Conservation (phyloP, 1,139 yeast genomes). For the Saccharomycopsis hybrid region DNA sequence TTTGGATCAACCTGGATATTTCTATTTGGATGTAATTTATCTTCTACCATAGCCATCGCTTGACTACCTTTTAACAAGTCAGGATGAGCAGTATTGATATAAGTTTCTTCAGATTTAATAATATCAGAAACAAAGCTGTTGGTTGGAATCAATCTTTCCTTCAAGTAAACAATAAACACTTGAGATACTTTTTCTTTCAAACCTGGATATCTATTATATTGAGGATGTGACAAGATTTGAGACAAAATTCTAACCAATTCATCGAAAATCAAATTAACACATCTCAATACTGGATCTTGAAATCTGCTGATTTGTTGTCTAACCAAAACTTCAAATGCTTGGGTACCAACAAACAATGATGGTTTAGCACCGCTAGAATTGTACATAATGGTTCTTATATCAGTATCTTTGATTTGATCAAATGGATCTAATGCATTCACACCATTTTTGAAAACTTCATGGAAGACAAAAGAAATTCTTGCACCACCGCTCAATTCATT, state of each 20-base stretch:
- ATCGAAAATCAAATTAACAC: slow-evolving; percentile 87
- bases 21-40: slow-evolving; percentile 72
- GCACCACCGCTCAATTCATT: slow-evolving; percentile 96
- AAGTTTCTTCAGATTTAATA: slow-evolving; percentile 81
- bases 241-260: slow-evolving; percentile 87
- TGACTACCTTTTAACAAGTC: slow-evolving; percentile 91
- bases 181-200: slow-evolving; percentile 81
- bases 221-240: slow-evolving; percentile 75
- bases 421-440: slow-evolving; percentile 90
- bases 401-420: slow-evolving; percentile 94
- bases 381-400: slow-evolving; percentile 95
- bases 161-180: slow-evolving; percentile 71
- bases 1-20: slow-evolving; percentile 86
- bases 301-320: slow-evolving; percentile 91
- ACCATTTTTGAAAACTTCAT: slow-evolving; percentile 92
- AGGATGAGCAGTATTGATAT: slow-evolving; percentile 96
- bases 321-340: slow-evolving; percentile 93
- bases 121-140: slow-evolving; percentile 78
- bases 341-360: slow-evolving; percentile 95
- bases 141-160: slow-evolving; percentile 79
- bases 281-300: slow-evolving; percentile 88
- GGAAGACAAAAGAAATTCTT: slow-evolving; percentile 94
- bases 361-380: slow-evolving; percentile 97
- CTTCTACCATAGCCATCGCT: slow-evolving; percentile 93
- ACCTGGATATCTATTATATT: slow-evolving; percentile 82